Percentiles rank a stretch among this genome's conserved stretches.
Conservation (phyloP, 2,329 filamentous ascomycete genomes). For the Polytolypa hystricis region DNA sequence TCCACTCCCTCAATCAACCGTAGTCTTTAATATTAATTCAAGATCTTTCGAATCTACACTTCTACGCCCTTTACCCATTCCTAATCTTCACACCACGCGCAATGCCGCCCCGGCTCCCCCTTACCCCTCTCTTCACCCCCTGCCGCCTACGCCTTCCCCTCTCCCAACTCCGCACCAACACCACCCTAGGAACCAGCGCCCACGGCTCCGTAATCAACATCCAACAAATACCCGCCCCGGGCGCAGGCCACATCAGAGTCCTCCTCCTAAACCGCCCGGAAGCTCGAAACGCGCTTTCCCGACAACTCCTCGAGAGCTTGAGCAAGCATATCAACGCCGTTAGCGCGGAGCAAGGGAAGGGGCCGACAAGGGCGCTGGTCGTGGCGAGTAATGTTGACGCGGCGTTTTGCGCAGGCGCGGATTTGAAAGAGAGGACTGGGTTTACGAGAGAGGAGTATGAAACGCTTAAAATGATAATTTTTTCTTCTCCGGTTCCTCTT, state of each 20-base stretch:
- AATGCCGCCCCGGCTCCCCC: conserved; percentile 22
- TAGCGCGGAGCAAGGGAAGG: conserved; percentile 45
- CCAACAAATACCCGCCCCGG: conserved; percentile 63
- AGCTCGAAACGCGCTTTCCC: conserved; percentile 85
- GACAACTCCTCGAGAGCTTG: conserved; percentile 60
- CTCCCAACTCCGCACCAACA: conserved; percentile 18
- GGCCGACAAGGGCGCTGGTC: conserved; percentile 66
- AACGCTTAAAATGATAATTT: too few species aligned
- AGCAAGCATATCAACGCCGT: conserved; percentile 62
- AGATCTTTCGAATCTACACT: too few species aligned
- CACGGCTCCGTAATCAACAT: conserved; percentile 47
- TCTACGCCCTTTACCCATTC: too few species aligned
- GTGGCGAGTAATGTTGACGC: conserved; percentile 74
- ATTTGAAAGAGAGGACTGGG: conserved; percentile 73
- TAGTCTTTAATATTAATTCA: too few species aligned
- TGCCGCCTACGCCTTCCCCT: conserved; percentile 16
- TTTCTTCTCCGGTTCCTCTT: conserved; percentile 9
- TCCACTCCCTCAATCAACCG: too few species aligned
- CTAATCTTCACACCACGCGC: conserved; percentile 5
- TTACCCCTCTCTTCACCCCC: conserved; percentile 11
- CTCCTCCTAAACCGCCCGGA: conserved; percentile 76
- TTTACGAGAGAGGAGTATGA: conserved; percentile 72
- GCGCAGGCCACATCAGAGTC: conserved; percentile 73
- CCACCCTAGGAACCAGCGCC: conserved; percentile 24
- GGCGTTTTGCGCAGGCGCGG: conserved; percentile 88